These are phyloP conservation scores for Coemansia sp. DNA, from an alignment of 371 early-diverging fungal genomes.

Conservation along the genomic window DNA sequence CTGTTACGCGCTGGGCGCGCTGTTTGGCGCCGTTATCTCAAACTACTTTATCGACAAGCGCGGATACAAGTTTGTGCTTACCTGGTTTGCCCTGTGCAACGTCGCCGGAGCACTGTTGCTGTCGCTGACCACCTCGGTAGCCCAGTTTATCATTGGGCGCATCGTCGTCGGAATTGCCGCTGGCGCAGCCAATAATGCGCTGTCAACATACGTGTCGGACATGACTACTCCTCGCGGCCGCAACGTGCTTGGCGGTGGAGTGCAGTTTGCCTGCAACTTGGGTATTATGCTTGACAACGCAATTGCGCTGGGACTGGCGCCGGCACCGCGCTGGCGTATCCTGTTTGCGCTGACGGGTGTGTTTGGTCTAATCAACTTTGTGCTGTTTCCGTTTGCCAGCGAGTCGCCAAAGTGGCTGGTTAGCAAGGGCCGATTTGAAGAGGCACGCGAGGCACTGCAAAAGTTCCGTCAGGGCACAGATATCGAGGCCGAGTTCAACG, in stretches of 20 bases:
- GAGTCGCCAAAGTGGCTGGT: constrained; percentile 76
- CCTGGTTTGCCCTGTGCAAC: constrained; percentile 49
- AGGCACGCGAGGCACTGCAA: constrained; percentile 60
- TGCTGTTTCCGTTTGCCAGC: constrained; percentile 68
- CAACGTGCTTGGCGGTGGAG: constrained; percentile 68
- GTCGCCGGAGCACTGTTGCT: constrained; percentile 46
- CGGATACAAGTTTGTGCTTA: constrained; percentile 49
- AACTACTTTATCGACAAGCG: constrained; percentile 44
- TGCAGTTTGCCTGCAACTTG: constrained; percentile 77
- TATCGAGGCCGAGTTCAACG: constrained; percentile 61
- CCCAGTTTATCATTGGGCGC: constrained; percentile 70
- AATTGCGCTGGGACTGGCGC: constrained; percentile 59
- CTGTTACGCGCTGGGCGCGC: constrained; percentile 49
- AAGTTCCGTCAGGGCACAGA: constrained; percentile 61
- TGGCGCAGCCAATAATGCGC: constrained; percentile 76
- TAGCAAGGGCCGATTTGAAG: constrained; percentile 58
- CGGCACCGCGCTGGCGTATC: constrained; percentile 68
- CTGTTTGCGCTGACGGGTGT: constrained; percentile 61
- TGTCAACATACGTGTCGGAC: constrained; percentile 80
- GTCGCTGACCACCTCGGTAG: constrained; percentile 45
- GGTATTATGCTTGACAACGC: constrained; percentile 71
- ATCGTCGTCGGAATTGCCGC: constrained; percentile 80
- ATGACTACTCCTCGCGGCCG: constrained; percentile 70
- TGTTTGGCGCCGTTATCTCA: constrained; percentile 42
- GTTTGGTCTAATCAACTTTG: constrained; percentile 66